phyloP scores from a whole-genome alignment of 257 asterid genomes.

The Knoxia roxburghii region DNA sequence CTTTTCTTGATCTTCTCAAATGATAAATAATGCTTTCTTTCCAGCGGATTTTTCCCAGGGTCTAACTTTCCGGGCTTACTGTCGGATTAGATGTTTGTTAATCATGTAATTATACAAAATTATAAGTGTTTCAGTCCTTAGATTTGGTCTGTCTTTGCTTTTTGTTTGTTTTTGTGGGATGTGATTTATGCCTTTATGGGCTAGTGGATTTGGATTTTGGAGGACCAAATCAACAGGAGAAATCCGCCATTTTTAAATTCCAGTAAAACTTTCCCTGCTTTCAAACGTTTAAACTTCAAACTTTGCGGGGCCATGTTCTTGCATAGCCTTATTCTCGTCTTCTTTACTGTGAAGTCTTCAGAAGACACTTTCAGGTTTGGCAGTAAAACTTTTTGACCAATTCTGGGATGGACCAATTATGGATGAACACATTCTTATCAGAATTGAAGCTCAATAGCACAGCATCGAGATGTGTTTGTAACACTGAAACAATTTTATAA shows the following conservation, averaged over 20 bases:
- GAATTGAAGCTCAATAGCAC: too few relatives aligned
- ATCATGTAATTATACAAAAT: neutral
- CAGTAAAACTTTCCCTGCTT: neutral
- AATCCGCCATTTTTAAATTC: neutral
- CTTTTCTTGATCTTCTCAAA: constrained; percentile 9
- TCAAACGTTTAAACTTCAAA: neutral
- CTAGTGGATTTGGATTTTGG: constrained; percentile 12
- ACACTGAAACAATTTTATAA: too few relatives aligned
- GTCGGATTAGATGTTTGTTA: constrained; percentile 9
- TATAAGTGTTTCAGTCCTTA: neutral
- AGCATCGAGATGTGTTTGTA: too few relatives aligned
- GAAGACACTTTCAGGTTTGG: too few relatives aligned
- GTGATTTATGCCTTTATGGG: constrained; percentile 10
- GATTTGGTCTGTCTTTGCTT: constrained; percentile 13
- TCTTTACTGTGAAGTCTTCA: too few relatives aligned
- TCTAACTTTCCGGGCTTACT: constrained; percentile 8
- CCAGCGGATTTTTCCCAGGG: neutral
- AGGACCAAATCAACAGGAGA: constrained; percentile 4
- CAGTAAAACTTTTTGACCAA: too few relatives aligned
- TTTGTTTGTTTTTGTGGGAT: constrained; percentile 13
- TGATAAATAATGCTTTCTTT: neutral
- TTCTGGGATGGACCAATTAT: too few relatives aligned
- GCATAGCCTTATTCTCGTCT: too few relatives aligned
- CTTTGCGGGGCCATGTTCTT: constrained; percentile 6
- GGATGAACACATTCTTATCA: too few relatives aligned